Evolutionary conservation across 2,329 filamentous ascomycete species (phyloP).

Genomic region (Colletotrichum tabaci): DNA sequence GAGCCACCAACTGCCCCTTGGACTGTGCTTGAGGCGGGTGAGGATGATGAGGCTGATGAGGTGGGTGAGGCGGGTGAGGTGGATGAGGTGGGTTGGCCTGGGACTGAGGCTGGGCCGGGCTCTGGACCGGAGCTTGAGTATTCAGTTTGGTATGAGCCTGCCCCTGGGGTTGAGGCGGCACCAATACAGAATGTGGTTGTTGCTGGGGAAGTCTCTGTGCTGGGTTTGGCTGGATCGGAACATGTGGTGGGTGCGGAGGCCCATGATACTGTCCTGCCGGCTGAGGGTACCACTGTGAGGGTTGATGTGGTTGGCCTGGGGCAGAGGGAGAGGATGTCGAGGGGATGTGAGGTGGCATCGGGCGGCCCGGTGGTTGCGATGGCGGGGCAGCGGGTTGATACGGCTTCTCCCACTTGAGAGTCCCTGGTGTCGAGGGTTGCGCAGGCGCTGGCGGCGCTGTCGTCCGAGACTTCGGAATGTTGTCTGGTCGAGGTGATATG

Average conservation of each 20-base stretch:
- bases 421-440: constrained; percentile 46
- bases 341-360: constrained; percentile 24
- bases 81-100: constrained; percentile 45
- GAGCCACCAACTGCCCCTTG: constrained; percentile 53
- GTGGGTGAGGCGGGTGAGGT: constrained; percentile 42
- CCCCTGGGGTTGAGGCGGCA: constrained; percentile 33
- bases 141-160: constrained; percentile 44
- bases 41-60: constrained; percentile 43
- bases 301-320: constrained; percentile 42
- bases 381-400: constrained; percentile 55
- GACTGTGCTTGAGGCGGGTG: constrained; percentile 51
- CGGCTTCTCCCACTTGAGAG: constrained; percentile 59
- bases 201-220: constrained; percentile 40
- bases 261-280: constrained; percentile 36
- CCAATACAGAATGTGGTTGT: constrained; percentile 38
- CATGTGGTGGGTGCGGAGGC: constrained; percentile 24
- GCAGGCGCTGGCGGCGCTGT: constrained; percentile 48
- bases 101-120: constrained; percentile 40
- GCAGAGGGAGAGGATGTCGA: constrained; percentile 29
- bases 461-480: constrained; percentile 50
- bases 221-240: constrained; percentile 41
- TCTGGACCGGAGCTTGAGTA: constrained; percentile 48
- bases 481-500: constrained; percentile 54
- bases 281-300: constrained; percentile 42
- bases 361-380: constrained; percentile 45